These are phyloP conservation scores for Lyophyllum atratum DNA, from an alignment of 768 basidiomycete species.

Conservation along the genomic window DNA sequence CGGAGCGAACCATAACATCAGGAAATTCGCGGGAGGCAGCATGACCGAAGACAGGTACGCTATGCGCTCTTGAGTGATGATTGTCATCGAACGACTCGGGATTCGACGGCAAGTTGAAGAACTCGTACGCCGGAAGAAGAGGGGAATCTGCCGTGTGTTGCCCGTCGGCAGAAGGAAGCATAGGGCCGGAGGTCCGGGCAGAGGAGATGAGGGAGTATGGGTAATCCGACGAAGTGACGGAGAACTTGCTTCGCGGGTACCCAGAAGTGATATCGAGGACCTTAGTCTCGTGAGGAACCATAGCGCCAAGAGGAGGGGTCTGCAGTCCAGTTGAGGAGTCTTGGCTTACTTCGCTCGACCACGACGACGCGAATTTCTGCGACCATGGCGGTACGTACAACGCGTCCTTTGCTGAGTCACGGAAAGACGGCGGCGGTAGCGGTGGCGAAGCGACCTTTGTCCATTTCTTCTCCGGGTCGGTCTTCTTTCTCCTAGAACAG, in stretches of 20 bases:
- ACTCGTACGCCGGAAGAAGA: slow-evolving; percentile 16
- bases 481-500: slow-evolving; percentile 10
- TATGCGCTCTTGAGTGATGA: slow-evolving; percentile 17
- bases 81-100: slow-evolving; percentile 10
- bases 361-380: slow-evolving; percentile 8
- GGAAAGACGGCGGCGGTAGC: slow-evolving; percentile 1
- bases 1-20: slow-evolving; percentile 12
- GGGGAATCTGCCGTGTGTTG: neutral
- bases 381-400: slow-evolving; percentile 3
- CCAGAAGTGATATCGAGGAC: slow-evolving; percentile 28
- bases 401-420: slow-evolving; percentile 11
- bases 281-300: neutral
- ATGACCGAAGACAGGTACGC: slow-evolving; percentile 20
- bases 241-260: slow-evolving; percentile 32
- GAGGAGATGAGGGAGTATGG: slow-evolving; percentile 19
- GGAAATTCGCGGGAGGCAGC: neutral
- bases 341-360: neutral
- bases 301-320: neutral
- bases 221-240: slow-evolving; percentile 32
- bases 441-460: slow-evolving; percentile 14
- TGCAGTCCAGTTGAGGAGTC: neutral
- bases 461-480: neutral
- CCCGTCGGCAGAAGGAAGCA: neutral
- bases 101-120: slow-evolving; percentile 16
- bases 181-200: neutral